Percentiles rank a stretch among this genome's conserved stretches.
Conservation (phyloP, 2,329 filamentous ascomycete species). For the Exophiala xenobiotica region DNA sequence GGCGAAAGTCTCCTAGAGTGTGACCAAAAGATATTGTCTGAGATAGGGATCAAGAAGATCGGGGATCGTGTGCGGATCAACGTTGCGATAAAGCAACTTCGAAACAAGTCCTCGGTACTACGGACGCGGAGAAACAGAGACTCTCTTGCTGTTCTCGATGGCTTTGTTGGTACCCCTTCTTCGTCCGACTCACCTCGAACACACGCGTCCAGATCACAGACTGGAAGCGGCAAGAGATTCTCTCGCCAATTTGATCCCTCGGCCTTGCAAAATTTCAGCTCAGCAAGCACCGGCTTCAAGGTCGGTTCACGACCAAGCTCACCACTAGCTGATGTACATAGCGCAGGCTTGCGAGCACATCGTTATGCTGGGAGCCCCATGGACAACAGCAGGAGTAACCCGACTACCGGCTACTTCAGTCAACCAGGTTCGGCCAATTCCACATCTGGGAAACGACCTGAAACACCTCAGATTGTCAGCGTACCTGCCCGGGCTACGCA, state of each 20-base stretch:
- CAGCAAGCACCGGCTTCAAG: slow-evolving; percentile 48
- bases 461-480: slow-evolving; percentile 62
- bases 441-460: slow-evolving; percentile 55
- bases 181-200: slow-evolving; percentile 66
- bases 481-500: slow-evolving; percentile 65
- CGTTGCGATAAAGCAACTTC: slow-evolving; percentile 77
- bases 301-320: slow-evolving; percentile 68
- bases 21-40: slow-evolving; percentile 92
- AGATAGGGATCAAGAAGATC: slow-evolving; percentile 98
- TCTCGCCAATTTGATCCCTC: slow-evolving; percentile 47
- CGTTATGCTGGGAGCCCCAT: slow-evolving; percentile 62
- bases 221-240: slow-evolving; percentile 60
- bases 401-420: slow-evolving; percentile 53
- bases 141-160: slow-evolving; percentile 78
- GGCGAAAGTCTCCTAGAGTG: slow-evolving; percentile 95
- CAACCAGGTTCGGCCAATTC: slow-evolving; percentile 55
- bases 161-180: slow-evolving; percentile 54
- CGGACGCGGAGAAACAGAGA: slow-evolving; percentile 85
- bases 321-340: slow-evolving; percentile 62
- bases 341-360: slow-evolving; percentile 52
- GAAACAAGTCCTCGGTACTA: slow-evolving; percentile 72
- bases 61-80: slow-evolving; percentile 92
- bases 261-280: slow-evolving; percentile 42
- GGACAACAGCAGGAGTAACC: slow-evolving; percentile 53
- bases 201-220: slow-evolving; percentile 54